Evolutionary conservation across 306 rosid species (phyloP).

Genomic region (Sechiopsis laciniata): DNA sequence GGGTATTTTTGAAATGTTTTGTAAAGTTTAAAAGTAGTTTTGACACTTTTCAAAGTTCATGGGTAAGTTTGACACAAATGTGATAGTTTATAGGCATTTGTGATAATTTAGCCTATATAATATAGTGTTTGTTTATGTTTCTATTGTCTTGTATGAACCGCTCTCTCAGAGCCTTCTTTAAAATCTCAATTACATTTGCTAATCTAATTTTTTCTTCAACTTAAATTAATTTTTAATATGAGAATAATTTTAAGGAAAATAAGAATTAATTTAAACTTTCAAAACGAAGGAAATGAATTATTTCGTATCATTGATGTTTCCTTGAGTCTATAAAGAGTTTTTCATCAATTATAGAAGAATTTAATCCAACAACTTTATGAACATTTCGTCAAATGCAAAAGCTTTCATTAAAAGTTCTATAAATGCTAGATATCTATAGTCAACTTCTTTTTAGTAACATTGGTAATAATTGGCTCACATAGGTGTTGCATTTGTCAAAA

Average conservation of each 20-base stretch:
- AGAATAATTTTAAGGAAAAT: not conserved
- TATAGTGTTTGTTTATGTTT: too few relatives aligned
- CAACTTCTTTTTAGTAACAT: not conserved
- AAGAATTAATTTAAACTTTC: not conserved
- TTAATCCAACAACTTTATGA: not conserved
- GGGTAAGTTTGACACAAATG: too few relatives aligned
- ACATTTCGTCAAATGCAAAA: not conserved
- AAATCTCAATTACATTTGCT: not conserved
- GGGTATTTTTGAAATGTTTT: too few relatives aligned
- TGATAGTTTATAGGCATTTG: too few relatives aligned
- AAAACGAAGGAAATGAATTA: not conserved
- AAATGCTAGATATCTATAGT: not conserved
- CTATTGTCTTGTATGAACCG: too few relatives aligned
- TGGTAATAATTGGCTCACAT: too few relatives aligned
- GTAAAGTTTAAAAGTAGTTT: too few relatives aligned
- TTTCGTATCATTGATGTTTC: not conserved
- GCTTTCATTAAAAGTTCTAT: not conserved
- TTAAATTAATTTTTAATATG: not conserved
- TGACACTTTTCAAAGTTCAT: too few relatives aligned
- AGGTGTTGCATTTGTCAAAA: not conserved
- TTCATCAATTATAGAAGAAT: not conserved
- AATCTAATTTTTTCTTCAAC: not conserved
- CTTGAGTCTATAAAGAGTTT: not conserved
- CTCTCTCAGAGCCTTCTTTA: too few relatives aligned
- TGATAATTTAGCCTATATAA: too few relatives aligned